Conservation (phyloP, 2,329 filamentous ascomycete species). For the Cladosporium velox region DNA sequence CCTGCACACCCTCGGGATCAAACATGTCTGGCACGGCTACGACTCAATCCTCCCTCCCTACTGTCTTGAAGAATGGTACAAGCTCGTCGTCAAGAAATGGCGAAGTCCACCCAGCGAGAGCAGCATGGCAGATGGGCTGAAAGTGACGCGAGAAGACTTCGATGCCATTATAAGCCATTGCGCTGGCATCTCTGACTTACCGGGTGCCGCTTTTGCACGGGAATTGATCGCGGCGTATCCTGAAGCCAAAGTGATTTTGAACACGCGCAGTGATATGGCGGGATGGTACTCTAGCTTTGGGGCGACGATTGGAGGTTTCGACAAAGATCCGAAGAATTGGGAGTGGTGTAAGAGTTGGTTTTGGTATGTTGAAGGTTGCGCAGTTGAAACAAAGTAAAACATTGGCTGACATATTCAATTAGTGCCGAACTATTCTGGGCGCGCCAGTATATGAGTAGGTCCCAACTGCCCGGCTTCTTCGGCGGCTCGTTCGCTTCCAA, state of each 20-base stretch:
- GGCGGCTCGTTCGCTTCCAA: conserved; percentile 8
- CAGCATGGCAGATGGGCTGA: neutral
- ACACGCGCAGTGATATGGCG: conserved; percentile 8
- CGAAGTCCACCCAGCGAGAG: neutral
- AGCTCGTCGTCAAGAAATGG: conserved; percentile 26
- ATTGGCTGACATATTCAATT: neutral
- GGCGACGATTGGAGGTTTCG: neutral
- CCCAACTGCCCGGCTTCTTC: conserved; percentile 6
- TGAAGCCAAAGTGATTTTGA: conserved; percentile 63
- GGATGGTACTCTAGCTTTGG: neutral
- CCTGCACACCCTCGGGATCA: conserved; percentile 25
- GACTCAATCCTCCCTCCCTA: neutral
- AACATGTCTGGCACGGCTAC: conserved; percentile 27
- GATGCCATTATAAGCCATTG: conserved; percentile 1
- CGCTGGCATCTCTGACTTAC: conserved; percentile 4
- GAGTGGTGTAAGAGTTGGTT: conserved; percentile 17
- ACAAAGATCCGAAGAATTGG: conserved; percentile 1
- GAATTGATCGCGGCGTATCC: conserved; percentile 57
- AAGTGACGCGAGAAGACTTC: conserved; percentile 14
- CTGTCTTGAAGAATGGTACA: conserved; percentile 1
- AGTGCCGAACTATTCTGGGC: conserved; percentile 14
- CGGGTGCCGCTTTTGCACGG: conserved; percentile 37
- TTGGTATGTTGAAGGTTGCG: neutral
- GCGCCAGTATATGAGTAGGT: neutral
- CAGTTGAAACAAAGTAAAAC: neutral